These are phyloP conservation scores for Phytophthora rubi DNA, from an alignment of 352 stramenopile species.

Conservation along the genomic window DNA sequence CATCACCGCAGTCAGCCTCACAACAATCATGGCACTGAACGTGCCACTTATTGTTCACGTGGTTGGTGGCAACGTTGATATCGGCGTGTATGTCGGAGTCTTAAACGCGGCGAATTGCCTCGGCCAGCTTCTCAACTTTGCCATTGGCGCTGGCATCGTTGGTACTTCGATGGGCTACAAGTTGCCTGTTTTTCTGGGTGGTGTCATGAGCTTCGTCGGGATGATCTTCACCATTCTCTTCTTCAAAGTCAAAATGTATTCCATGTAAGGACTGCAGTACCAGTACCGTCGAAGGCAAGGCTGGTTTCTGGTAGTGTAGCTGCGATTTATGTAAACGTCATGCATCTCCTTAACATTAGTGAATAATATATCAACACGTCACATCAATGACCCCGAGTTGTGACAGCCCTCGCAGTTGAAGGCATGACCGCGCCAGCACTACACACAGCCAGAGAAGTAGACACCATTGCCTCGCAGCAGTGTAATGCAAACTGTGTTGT, in stretches of 20 bases:
- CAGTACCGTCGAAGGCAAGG: not conserved
- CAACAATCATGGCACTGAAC: conserved; percentile 25
- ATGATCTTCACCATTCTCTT: conserved; percentile 49
- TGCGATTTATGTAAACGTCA: not conserved
- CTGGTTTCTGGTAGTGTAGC: not conserved
- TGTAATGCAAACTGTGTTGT: no score
- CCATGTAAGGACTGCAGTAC: conserved; percentile 24
- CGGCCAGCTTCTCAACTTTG: conserved; percentile 34
- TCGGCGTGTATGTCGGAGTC: conserved; percentile 33
- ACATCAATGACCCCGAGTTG: no score
- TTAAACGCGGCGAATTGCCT: conserved; percentile 35
- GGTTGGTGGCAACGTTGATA: conserved; percentile 23
- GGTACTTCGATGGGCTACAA: conserved; percentile 32
- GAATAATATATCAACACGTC: not conserved
- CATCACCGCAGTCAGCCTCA: conserved; percentile 24
- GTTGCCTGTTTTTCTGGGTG: conserved; percentile 29
- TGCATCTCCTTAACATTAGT: not conserved
- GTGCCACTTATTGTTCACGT: conserved; percentile 35
- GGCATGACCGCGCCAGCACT: no score
- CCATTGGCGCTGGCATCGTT: conserved; percentile 22
- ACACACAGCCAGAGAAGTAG: no score
- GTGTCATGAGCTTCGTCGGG: conserved; percentile 31
- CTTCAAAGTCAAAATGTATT: conserved; percentile 54
- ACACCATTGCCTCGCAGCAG: no score
- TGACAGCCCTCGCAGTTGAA: no score